phyloP scores from a whole-genome alignment of 371 early-diverging fungal species.

The Mortierella sp. region DNA sequence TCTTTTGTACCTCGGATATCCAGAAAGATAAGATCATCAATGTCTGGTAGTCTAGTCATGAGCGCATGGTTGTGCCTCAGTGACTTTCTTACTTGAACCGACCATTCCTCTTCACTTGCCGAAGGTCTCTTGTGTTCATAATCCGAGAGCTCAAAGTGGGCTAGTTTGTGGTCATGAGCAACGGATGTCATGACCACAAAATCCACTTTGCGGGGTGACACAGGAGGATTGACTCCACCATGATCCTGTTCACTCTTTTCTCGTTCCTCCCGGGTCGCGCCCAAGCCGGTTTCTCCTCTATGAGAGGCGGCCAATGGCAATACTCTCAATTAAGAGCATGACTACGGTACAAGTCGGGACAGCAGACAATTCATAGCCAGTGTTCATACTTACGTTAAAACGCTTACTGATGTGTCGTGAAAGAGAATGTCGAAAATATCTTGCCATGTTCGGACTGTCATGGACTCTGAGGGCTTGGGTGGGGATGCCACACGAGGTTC shows the following conservation, averaged over 20 bases:
- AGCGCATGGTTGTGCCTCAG: conserved; percentile 11
- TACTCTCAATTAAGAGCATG: neutral
- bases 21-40: conserved; percentile 6
- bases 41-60: conserved; percentile 3
- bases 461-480: conserved; percentile 4
- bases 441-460: conserved; percentile 10
- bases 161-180: conserved; percentile 12
- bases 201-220: conserved; percentile 13
- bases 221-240: conserved; percentile 7
- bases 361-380: neutral
- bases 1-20: conserved; percentile 7
- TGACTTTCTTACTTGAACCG: conserved; percentile 14
- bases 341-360: no score
- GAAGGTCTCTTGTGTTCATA: conserved; percentile 10
- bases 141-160: conserved; percentile 12
- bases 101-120: conserved; percentile 11
- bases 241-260: conserved; percentile 6
- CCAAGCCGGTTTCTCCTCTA: conserved; percentile 1
- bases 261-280: conserved; percentile 13
- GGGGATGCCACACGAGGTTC: neutral
- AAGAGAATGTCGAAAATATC: conserved; percentile 12
- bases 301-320: neutral
- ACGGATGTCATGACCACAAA: conserved; percentile 8
- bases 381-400: neutral
- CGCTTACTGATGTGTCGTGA: conserved; percentile 4